phyloP scores from a whole-genome alignment of 2,329 filamentous ascomycete species.

The Talaromyces atroroseus region DNA sequence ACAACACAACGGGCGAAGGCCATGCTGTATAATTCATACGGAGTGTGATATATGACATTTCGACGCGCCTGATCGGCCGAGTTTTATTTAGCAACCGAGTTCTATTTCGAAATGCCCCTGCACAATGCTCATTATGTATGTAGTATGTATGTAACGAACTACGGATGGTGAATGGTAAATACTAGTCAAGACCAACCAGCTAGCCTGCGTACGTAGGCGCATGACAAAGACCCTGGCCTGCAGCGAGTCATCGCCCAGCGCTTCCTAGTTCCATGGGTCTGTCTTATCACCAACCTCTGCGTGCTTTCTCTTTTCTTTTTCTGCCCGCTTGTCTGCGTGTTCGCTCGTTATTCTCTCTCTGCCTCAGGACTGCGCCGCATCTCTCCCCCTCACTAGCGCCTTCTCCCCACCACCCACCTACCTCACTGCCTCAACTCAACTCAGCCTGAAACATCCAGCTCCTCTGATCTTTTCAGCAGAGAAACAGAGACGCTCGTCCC shows the following conservation, averaged over 20 bases:
- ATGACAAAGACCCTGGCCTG: not conserved
- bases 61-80: too few species aligned
- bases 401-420: slow-evolving; percentile 1
- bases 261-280: not conserved
- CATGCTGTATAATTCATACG: too few species aligned
- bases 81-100: too few species aligned
- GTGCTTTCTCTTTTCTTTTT: not conserved
- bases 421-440: not conserved
- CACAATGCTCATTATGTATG: too few species aligned
- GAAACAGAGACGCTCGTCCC: too few species aligned
- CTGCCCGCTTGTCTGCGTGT: not conserved
- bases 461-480: not conserved
- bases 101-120: too few species aligned
- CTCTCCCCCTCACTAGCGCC: not conserved
- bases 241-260: not conserved
- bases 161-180: too few species aligned
- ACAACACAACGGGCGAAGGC: too few species aligned
- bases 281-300: not conserved
- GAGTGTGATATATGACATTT: too few species aligned
- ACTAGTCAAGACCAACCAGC: too few species aligned
- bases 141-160: too few species aligned
- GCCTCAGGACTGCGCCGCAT: not conserved
- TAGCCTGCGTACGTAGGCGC: too few species aligned
- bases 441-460: not conserved
- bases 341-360: not conserved